Evolutionary conservation across 179 eudicot genomes (phyloP).

Genomic region (Silene coronaria): DNA sequence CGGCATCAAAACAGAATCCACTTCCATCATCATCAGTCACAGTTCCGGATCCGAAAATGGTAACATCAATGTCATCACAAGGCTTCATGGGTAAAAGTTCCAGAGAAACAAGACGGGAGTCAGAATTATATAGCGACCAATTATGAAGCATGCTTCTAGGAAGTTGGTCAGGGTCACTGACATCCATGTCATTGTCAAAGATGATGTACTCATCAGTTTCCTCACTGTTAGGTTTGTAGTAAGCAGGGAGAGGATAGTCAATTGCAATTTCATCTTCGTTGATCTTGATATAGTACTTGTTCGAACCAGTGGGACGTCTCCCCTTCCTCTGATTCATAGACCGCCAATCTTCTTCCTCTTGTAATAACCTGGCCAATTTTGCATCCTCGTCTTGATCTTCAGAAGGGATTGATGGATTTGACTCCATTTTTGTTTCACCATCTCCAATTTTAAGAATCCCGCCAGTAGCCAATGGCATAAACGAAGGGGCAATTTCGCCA

Average conservation of each 20-base stretch:
- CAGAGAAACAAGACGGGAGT: constrained; percentile 74
- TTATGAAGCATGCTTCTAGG: constrained; percentile 92
- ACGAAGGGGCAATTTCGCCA: constrained; percentile 24
- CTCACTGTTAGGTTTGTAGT: constrained; percentile 55
- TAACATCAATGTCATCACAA: constrained; percentile 85
- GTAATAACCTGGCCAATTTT: constrained; percentile 68
- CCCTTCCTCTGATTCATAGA: constrained; percentile 63
- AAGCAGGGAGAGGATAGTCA: constrained; percentile 91
- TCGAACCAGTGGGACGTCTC: constrained; percentile 40
- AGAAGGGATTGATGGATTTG: constrained; percentile 19
- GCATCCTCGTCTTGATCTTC: constrained; percentile 61
- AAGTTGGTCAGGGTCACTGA: constrained; percentile 51
- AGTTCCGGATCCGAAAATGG: constrained; percentile 83
- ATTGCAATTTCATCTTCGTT: constrained; percentile 95
- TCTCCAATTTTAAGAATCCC: constrained; percentile 44
- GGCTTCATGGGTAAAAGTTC: constrained; percentile 98
- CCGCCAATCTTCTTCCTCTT: constrained; percentile 84
- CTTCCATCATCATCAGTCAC: constrained; percentile 86
- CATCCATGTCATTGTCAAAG: constrained; percentile 53
- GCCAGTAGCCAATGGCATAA: constrained; percentile 27
- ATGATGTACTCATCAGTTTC: constrained; percentile 87
- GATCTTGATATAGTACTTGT: constrained; percentile 72
- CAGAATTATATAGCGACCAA: constrained; percentile 94
- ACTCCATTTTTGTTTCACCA: constrained; percentile 29
- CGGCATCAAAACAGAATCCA: constrained; percentile 74